Percentiles rank a stretch among this genome's conserved stretches.
phyloP scores from a whole-genome alignment of 257 asterid species.

The Coffea eugenioides region DNA sequence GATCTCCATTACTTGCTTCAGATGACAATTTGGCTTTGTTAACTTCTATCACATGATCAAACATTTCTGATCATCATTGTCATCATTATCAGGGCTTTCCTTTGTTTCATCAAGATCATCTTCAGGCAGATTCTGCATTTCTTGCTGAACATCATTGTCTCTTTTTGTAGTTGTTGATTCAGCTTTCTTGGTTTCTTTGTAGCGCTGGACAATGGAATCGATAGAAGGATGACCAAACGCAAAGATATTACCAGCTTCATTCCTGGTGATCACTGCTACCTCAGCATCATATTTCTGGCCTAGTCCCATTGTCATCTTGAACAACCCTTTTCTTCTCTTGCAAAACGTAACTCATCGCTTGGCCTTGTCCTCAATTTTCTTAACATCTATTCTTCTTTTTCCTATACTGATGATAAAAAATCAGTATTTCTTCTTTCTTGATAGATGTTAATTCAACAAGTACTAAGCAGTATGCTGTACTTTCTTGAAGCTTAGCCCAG shows the following conservation, averaged over 20 bases:
- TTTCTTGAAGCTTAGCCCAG: no score
- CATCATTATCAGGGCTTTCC: no score
- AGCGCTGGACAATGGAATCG: slow-evolving; percentile 26
- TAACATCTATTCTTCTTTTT: slow-evolving; percentile 27
- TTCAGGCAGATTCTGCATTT: no score
- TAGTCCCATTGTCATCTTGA: slow-evolving; percentile 32
- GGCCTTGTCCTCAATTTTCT: slow-evolving; percentile 33
- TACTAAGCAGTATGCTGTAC: no score
- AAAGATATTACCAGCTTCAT: slow-evolving; percentile 38
- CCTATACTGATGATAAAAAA: slow-evolving; percentile 9
- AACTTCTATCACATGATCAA: no score
- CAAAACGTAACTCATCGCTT: slow-evolving; percentile 45
- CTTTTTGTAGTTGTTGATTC: slow-evolving; percentile 10
- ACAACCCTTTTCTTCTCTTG: slow-evolving; percentile 39
- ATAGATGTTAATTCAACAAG: no score
- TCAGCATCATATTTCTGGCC: slow-evolving; percentile 18
- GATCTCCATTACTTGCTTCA: no score
- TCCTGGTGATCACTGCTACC: slow-evolving; percentile 32
- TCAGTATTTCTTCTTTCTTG: not conserved
- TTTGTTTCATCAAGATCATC: no score
- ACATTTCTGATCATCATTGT: no score
- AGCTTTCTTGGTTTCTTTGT: not conserved
- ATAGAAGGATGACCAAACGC: slow-evolving; percentile 33
- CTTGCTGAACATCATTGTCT: not conserved
- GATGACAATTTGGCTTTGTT: no score